A percentile compares a stretch with the other conserved stretches of the same genome.
Evolutionary conservation across 2,329 filamentous ascomycete species (phyloP).

Genomic region (Orbilia blumenaviensis): DNA sequence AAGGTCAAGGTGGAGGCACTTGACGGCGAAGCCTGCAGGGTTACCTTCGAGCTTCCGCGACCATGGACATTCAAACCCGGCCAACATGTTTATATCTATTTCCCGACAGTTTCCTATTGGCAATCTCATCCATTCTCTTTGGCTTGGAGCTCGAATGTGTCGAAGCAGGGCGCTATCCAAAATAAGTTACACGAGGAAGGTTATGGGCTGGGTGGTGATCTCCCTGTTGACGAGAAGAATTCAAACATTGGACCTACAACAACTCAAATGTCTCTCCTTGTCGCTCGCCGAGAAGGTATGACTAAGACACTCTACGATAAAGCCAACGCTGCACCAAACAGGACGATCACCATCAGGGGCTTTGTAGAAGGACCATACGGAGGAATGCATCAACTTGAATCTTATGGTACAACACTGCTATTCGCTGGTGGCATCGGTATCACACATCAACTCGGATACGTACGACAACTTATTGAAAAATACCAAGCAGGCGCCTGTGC

Average conservation of each 20-base stretch:
- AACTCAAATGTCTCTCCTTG: slow-evolving; percentile 75
- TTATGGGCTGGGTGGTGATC: slow-evolving; percentile 69
- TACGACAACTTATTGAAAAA: slow-evolving; percentile 77
- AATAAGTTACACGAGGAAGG: slow-evolving; percentile 34
- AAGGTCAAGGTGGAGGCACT: slow-evolving; percentile 80
- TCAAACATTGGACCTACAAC: slow-evolving; percentile 60
- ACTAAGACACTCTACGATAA: slow-evolving; percentile 81
- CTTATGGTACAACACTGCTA: slow-evolving; percentile 89
- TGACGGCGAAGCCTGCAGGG: slow-evolving; percentile 77
- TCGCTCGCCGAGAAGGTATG: slow-evolving; percentile 78
- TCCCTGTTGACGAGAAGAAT: slow-evolving; percentile 60
- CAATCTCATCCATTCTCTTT: slow-evolving; percentile 35
- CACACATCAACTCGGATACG: slow-evolving; percentile 90
- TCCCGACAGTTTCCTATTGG: slow-evolving; percentile 68
- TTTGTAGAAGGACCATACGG: slow-evolving; percentile 89
- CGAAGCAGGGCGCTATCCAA: slow-evolving; percentile 29
- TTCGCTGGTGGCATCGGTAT: slow-evolving; percentile 94
- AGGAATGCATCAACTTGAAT: slow-evolving; percentile 83
- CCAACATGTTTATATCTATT: slow-evolving; percentile 81
- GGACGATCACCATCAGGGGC: slow-evolving; percentile 56
- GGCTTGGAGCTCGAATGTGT: slow-evolving; percentile 30
- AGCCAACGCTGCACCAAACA: slow-evolving; percentile 67
- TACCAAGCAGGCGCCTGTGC: slow-evolving; percentile 44
- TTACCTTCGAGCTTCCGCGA: slow-evolving; percentile 66
- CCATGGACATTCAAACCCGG: slow-evolving; percentile 78